Evolutionary conservation across 169 alveolate species (phyloP).

Genomic region (Cryptosporidium parvum): DNA sequence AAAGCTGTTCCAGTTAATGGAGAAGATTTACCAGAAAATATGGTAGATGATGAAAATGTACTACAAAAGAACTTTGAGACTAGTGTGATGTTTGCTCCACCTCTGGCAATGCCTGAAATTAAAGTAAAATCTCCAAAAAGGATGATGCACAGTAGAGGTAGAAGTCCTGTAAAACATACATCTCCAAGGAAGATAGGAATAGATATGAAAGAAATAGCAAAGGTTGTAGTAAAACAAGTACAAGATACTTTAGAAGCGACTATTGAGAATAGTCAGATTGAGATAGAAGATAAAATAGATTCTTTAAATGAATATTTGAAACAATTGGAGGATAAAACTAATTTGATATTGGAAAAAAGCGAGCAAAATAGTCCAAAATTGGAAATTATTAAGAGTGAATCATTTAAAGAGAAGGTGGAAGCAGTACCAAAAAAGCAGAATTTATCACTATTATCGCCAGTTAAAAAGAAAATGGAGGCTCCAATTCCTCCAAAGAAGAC

Average conservation of each 20-base stretch:
- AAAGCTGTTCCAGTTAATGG: constrained; percentile 29
- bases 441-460: not conserved
- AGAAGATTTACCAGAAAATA: not conserved
- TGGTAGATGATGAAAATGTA: constrained; percentile 4
- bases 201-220: constrained; percentile 60
- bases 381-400: not conserved
- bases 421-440: constrained; percentile 1
- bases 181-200: constrained; percentile 28
- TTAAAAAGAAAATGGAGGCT: constrained; percentile 2
- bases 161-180: constrained; percentile 10
- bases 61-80: constrained; percentile 9
- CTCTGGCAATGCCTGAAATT: constrained; percentile 45
- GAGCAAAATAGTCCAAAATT: constrained; percentile 25
- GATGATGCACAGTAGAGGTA: not conserved
- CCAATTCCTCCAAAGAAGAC: constrained; percentile 32
- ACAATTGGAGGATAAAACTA: constrained; percentile 50
- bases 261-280: constrained; percentile 38
- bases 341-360: constrained; percentile 36
- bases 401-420: not conserved
- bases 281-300: constrained; percentile 42
- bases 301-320: constrained; percentile 47
- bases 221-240: constrained; percentile 39
- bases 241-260: constrained; percentile 34
- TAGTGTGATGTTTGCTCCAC: constrained; percentile 61
- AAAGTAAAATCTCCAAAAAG: constrained; percentile 28